Conservation (phyloP, 345 rosid genomes). For the Eucalyptus albens region DNA sequence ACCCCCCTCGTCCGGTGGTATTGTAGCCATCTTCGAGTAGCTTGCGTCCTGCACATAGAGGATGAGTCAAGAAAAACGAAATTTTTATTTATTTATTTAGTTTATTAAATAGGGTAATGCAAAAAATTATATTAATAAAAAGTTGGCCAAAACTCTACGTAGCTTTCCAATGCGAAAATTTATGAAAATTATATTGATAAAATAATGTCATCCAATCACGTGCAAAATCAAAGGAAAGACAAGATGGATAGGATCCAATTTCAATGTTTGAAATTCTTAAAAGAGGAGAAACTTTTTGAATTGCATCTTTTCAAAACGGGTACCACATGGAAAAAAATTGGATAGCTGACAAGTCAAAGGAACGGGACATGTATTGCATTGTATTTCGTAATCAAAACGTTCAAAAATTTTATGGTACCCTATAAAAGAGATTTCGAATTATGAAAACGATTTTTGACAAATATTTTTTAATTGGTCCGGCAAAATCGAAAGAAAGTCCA, state of each 20-base stretch:
- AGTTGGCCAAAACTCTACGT: neutral
- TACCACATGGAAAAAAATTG: neutral
- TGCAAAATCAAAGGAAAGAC: neutral
- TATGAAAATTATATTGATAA: neutral
- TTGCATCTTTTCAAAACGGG: neutral
- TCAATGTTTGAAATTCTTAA: neutral
- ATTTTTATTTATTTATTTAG: neutral
- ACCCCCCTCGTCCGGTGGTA: neutral
- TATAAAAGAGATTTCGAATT: neutral
- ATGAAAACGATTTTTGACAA: neutral
- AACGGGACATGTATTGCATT: neutral
- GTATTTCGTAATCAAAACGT: neutral
- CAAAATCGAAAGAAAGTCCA: neutral
- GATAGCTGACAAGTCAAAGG: neutral
- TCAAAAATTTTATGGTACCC: neutral
- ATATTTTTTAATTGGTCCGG: neutral
- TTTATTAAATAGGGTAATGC: no score
- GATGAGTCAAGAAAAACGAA: neutral
- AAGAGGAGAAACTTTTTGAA: neutral
- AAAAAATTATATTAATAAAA: neutral
- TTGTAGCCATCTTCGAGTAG: neutral
- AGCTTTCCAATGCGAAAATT: neutral
- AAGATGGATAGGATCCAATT: neutral
- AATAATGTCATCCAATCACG: neutral
- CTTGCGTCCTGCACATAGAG: neutral